Evolutionary conservation across 164 flowering plant genomes (phyloP).

Genomic region (Houttuynia cordata): DNA sequence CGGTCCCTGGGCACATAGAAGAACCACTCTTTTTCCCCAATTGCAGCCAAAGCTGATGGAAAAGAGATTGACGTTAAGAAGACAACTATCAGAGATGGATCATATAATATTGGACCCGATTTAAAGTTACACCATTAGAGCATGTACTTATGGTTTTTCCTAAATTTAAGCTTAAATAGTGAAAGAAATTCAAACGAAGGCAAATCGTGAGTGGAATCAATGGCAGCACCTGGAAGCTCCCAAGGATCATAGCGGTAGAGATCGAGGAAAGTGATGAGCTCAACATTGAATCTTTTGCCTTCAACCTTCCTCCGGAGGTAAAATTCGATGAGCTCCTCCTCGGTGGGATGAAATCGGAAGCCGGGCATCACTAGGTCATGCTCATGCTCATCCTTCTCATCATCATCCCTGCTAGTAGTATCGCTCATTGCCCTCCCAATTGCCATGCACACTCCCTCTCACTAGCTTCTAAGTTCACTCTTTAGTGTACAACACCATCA

Average conservation of each 20-base stretch:
- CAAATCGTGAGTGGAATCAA: not conserved
- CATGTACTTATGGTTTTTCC: not conserved
- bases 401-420: not conserved
- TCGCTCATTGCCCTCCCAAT: constrained; percentile 26
- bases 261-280: constrained; percentile 87
- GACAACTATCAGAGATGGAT: not conserved
- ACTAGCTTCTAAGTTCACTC: too few species aligned
- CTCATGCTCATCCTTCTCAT: constrained; percentile 46
- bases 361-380: constrained; percentile 97
- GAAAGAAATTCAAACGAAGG: not conserved
- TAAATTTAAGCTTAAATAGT: not conserved
- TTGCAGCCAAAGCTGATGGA: constrained; percentile 73
- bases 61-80: not conserved
- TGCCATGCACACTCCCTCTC: constrained; percentile 29
- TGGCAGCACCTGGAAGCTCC: constrained; percentile 84
- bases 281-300: constrained; percentile 87
- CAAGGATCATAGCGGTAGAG: constrained; percentile 98
- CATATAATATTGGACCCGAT: too few species aligned
- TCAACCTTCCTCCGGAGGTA: constrained; percentile 97
- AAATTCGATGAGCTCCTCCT: constrained; percentile 93
- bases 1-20: constrained; percentile 95
- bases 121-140: not conserved
- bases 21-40: constrained; percentile 98
- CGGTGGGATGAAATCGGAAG: constrained; percentile 95
- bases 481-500: not conserved